Evolutionary conservation across 805 yeast genomes (phyloP), one percentile per base, ranked within the genome.

Genomic region (Saccharomycopsis vini): DNA sequence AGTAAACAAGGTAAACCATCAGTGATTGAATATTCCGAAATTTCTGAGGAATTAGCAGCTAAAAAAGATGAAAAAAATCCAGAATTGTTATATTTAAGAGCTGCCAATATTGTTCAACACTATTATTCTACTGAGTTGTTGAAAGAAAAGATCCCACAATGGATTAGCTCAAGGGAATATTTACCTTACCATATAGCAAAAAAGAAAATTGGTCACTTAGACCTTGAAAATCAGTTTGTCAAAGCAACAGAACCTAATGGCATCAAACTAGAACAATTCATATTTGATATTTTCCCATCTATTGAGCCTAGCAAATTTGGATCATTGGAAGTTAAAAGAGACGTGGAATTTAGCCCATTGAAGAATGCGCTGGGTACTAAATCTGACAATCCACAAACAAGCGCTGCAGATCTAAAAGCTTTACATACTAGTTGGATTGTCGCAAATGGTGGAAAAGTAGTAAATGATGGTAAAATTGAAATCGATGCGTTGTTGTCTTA

Each of bases 41-140:
- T 92, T 50, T 71, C 87, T 6, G 57, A 66, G 26, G 89, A 82
- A 52, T 69, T 89, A 56, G 81, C 90, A 19, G 76, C 75, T 55
- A 78, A 75, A 48, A 63, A 63, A 22, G 92, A 82, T 50, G 71
- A 72, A 1, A 46, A 49, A n/a, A 57, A 62, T 43, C 60, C 70
- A 21, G 82, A 79, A 15, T 67, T 80, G 49, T 70, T 92, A 47
- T 73, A 73, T 51, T 73, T 87, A 54, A 75, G 97, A 54, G 96
- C 97, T 3, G 99, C 96, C 21, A 92, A 92, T 63, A 92, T 92
- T 51, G 99, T 92, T 44, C 92, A 92, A 61, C 98, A 92, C 63
- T 92, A 89, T 63, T 92, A 90, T 63, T 80, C 89, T 3, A 85
- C 85, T 37, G 81, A 73, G n/a, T 74, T 88, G 55, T 67, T 92